phyloP scores from a whole-genome alignment of 2,329 filamentous ascomycete species.

The Endothia cerciana region DNA sequence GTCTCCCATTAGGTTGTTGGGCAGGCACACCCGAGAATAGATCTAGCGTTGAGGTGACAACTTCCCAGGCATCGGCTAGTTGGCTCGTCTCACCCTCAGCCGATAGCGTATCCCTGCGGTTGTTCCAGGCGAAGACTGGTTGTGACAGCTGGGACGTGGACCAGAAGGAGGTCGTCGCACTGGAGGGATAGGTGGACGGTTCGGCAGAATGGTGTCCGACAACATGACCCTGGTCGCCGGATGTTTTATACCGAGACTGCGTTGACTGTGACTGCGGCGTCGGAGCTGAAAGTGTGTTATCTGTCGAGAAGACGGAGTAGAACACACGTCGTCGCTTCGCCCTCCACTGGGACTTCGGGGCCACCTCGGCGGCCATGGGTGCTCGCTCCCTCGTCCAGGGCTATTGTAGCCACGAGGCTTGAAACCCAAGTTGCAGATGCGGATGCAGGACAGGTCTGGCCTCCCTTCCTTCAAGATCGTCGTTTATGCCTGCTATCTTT shows the following conservation, averaged over 20 bases:
- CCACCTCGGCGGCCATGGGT: conserved; percentile 24
- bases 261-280: conserved; percentile 34
- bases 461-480: not conserved
- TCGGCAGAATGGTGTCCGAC: conserved; percentile 39
- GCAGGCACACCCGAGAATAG: conserved; percentile 59
- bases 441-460: not conserved
- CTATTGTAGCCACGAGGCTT: not conserved
- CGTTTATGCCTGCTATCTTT: conserved; percentile 1
- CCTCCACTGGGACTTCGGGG: conserved; percentile 46
- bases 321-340: conserved; percentile 55
- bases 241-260: conserved; percentile 38
- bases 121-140: conserved; percentile 7
- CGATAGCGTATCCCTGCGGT: conserved; percentile 10
- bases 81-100: conserved; percentile 54
- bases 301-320: conserved; percentile 59
- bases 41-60: conserved; percentile 60
- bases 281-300: conserved; percentile 46
- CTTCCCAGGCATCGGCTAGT: conserved; percentile 66
- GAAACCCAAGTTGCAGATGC: not conserved
- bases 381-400: not conserved
- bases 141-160: conserved; percentile 15
- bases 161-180: conserved; percentile 17
- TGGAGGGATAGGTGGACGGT: conserved; percentile 19
- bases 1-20: conserved; percentile 57
- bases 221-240: conserved; percentile 47